Percentiles rank a stretch among this genome's conserved stretches.
These are phyloP conservation scores for Gaultheria prostrata DNA, from an alignment of 148 eudicot species.

Conservation along the genomic window DNA sequence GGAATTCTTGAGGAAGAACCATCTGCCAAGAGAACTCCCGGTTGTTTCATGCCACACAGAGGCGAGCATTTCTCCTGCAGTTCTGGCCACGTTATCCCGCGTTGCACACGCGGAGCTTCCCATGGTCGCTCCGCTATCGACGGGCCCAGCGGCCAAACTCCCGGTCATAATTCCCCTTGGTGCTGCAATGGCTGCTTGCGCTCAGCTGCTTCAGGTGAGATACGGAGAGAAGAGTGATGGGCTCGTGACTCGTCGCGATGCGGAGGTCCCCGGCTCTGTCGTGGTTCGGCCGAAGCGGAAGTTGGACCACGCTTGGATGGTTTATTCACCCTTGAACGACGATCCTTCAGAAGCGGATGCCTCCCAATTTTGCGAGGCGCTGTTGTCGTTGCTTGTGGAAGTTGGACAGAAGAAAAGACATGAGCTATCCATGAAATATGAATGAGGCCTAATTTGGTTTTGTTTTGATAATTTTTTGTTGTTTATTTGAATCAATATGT, in stretches of 20 bases:
- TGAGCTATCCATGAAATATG: constrained; percentile 40
- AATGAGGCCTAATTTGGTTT: constrained; percentile 30
- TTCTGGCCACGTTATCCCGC: constrained; percentile 79
- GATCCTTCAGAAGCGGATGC: constrained; percentile 74
- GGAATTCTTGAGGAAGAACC: constrained; percentile 66
- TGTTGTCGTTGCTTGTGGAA: constrained; percentile 72
- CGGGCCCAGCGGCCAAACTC: constrained; percentile 61
- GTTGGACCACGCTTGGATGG: constrained; percentile 98
- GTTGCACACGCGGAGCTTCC: constrained; percentile 95
- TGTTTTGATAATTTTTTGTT: background rate
- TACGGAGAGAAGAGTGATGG: constrained; percentile 95
- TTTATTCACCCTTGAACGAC: constrained; percentile 72
- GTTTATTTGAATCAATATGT: background rate
- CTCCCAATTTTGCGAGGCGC: constrained; percentile 92
- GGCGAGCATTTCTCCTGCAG: constrained; percentile 88
- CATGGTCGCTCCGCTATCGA: constrained; percentile 30
- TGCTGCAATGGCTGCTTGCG: constrained; percentile 94
- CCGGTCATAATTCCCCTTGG: constrained; percentile 90
- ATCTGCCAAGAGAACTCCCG: constrained; percentile 76
- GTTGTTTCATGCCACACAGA: constrained; percentile 80
- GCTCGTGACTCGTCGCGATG: constrained; percentile 92
- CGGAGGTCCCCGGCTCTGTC: constrained; percentile 93
- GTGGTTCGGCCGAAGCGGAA: constrained; percentile 82
- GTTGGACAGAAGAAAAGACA: constrained; percentile 51
- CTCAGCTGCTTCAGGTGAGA: constrained; percentile 80